These are phyloP conservation scores for Pneumocystis wakefieldiae DNA, from an alignment of 1,139 yeast species.

Conservation along the genomic window DNA sequence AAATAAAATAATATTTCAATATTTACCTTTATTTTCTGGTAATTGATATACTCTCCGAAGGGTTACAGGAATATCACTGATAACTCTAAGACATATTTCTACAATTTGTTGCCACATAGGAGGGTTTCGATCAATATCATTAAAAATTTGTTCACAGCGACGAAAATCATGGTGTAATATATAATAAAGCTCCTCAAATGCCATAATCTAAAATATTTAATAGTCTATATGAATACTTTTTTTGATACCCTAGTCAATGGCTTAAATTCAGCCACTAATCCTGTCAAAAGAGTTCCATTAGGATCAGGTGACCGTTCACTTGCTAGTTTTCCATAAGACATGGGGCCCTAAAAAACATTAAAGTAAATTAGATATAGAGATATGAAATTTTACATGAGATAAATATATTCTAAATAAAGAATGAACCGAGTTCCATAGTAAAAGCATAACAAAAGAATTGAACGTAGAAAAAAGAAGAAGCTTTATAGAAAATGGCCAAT, in stretches of 20 bases:
- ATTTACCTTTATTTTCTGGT: background rate
- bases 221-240: background rate
- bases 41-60: constrained; percentile 6
- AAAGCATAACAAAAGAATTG: constrained; percentile 29
- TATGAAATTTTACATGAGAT: constrained; percentile 22
- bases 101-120: constrained; percentile 16
- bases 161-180: constrained; percentile 21
- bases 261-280: constrained; percentile 38
- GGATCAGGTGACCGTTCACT: constrained; percentile 59
- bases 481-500: constrained; percentile 29
- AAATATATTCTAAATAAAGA: constrained; percentile 57
- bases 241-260: constrained; percentile 34
- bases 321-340: constrained; percentile 56
- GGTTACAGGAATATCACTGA: constrained; percentile 7
- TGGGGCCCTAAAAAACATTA: constrained; percentile 43
- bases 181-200: constrained; percentile 26
- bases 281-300: constrained; percentile 56
- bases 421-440: constrained; percentile 50
- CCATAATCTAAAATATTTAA: constrained; percentile 18
- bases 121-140: constrained; percentile 22
- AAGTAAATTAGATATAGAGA: background rate
- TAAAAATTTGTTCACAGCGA: constrained; percentile 24
- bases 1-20: background rate
- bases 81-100: constrained; percentile 13
- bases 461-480: constrained; percentile 28